Evolutionary conservation across 106 monocot species (phyloP), one percentile per base, ranked within the genome.

Genomic region (Dendrobium huoshanense): DNA sequence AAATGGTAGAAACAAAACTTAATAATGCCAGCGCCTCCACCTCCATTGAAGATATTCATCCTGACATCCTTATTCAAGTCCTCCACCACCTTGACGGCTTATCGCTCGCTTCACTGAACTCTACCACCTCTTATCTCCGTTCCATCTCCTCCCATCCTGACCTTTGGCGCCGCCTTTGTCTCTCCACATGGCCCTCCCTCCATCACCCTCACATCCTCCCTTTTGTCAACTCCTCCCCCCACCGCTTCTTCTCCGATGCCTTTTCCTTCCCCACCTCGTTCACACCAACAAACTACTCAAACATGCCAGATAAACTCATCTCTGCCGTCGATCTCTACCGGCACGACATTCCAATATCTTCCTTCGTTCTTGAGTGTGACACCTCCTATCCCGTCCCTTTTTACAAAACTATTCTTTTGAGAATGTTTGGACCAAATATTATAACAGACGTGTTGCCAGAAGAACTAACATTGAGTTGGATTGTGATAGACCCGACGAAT

Each of bases 251-350:
- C 89, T 81, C 84, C 70, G 86, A 88, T 67, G 79, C 85, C 77
- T 84, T 54, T 73, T 81, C 83, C 55, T 87, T 77, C 72, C 88
- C 86, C 9, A 41, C 68, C 75, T 6, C 83, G 45, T 4, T 10
- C 61, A 1, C 13, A 18, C 4, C 64, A 44, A 16, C 5, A 25
- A 1, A 20, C 44, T 59, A 41, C 7, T n/a, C 3, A 48, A 4
- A 42, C 24, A 79, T 55, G 33, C 87, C 84, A 17, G 55, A 37
- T 9, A 7, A 58, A 27, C 77, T 98, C 20, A 74, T 94, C 78
- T 92, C 89, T 8, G 94, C 97, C 67, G 85, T 98, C 22, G 94
- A 98, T 29, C 75, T 98, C 51, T 84, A 79, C 91, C 85, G 88
- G 78, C 37, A 42, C 7, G 89, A 77, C 67, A 16, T n/a, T 16